Percentiles rank a stretch among this genome's conserved stretches.
phyloP scores from a whole-genome alignment of 345 rosid species.

The Hibiscus mutabilis region DNA sequence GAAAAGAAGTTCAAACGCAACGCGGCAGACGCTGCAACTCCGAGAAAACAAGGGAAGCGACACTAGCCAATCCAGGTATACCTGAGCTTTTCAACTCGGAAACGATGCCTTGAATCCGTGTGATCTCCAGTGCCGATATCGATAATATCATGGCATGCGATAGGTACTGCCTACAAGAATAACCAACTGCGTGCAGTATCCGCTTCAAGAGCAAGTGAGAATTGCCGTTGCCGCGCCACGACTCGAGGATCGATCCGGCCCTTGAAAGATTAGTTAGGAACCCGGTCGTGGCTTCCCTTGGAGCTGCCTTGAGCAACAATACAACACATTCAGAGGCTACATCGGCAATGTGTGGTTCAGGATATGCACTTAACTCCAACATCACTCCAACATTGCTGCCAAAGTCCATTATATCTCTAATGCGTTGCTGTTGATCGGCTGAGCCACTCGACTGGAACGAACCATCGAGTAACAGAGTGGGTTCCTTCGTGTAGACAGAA shows the following conservation, averaged over 20 bases:
- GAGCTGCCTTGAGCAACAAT: constrained; percentile 69
- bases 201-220: constrained; percentile 53
- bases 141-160: constrained; percentile 86
- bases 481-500: constrained; percentile 42
- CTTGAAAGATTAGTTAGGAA: constrained; percentile 76
- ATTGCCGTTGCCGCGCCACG: constrained; percentile 36
- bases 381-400: constrained; percentile 63
- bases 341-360: constrained; percentile 46
- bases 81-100: constrained; percentile 59
- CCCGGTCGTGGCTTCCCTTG: constrained; percentile 85
- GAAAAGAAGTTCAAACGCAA: constrained; percentile 25
- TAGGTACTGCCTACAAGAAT: constrained; percentile 70
- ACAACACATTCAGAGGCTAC: constrained; percentile 82
- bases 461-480: constrained; percentile 52
- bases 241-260: constrained; percentile 55
- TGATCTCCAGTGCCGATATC: constrained; percentile 50
- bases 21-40: constrained; percentile 82
- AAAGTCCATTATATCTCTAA: constrained; percentile 78
- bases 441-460: constrained; percentile 31
- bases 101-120: constrained; percentile 51
- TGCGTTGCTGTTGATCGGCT: constrained; percentile 45
- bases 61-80: constrained; percentile 39
- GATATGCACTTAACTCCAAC: constrained; percentile 45
- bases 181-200: constrained; percentile 68
- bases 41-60: constrained; percentile 47